Conservation (phyloP, 176 grass and related monocot genomes). For the Bromus sterilis region DNA sequence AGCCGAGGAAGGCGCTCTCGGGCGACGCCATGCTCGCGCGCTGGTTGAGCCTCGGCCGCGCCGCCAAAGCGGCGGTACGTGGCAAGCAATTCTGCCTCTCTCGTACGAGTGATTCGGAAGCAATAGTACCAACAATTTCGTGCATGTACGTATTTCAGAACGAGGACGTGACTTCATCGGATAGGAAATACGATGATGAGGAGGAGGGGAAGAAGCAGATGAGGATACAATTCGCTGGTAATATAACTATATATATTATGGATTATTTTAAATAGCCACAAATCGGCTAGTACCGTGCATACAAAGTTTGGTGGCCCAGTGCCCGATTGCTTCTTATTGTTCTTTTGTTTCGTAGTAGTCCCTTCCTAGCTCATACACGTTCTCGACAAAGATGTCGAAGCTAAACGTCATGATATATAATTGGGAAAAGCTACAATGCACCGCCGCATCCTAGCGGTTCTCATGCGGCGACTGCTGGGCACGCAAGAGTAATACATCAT, state of each 20-base stretch:
- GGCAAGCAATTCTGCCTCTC: not conserved
- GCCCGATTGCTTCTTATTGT: not conserved
- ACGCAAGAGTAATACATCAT: too few species aligned
- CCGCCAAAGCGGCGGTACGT: too few species aligned
- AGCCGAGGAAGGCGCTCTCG: too few species aligned
- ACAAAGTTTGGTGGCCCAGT: not conserved
- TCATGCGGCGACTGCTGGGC: too few species aligned
- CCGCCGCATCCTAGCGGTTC: too few species aligned
- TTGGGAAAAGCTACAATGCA: too few species aligned
- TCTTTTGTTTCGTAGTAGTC: too few species aligned
- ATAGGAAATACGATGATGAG: constrained; percentile 25
- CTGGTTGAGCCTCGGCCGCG: too few species aligned
- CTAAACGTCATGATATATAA: too few species aligned
- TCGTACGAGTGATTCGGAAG: not conserved
- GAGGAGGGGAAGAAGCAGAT: constrained; percentile 49
- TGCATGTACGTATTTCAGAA: constrained; percentile 38
- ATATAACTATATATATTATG: not conserved
- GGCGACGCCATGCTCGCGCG: too few species aligned
- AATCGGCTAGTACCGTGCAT: too few species aligned
- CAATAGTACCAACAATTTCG: not conserved
- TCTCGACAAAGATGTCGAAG: not conserved
- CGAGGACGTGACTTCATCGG: constrained; percentile 61
- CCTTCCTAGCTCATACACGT: not conserved
- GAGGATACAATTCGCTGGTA: constrained; percentile 81
- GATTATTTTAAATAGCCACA: too few species aligned